phyloP scores from a whole-genome alignment of 257 asterid species.

The Perilla frutescens region DNA sequence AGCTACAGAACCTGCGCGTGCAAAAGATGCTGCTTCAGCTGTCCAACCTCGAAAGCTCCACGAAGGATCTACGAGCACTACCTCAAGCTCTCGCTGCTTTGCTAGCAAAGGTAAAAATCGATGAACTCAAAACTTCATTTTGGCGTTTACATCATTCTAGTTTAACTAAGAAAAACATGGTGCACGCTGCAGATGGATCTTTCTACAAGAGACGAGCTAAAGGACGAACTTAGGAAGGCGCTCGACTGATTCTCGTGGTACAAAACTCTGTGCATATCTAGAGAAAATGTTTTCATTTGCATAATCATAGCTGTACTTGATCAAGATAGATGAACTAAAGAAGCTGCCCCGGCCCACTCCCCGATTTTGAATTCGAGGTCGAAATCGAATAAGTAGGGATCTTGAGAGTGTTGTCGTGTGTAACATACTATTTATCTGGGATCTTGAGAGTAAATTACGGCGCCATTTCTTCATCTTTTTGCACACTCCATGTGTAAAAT shows the following conservation, averaged over 20 bases:
- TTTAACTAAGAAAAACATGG: background rate
- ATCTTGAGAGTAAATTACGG: too few species aligned
- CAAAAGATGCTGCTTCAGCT: conserved; percentile 69
- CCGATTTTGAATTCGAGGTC: too few species aligned
- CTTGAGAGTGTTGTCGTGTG: background rate
- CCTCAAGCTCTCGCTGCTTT: conserved; percentile 84
- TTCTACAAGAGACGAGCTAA: conserved; percentile 58
- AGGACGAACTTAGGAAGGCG: conserved; percentile 61
- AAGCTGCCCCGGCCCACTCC: too few species aligned
- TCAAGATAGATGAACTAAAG: background rate
- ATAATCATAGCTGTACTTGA: background rate
- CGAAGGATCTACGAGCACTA: conserved; percentile 69
- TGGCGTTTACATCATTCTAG: background rate
- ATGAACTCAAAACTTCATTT: background rate
- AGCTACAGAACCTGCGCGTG: conserved; percentile 65
- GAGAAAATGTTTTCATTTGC: background rate
- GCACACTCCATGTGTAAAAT: conserved; percentile 1
- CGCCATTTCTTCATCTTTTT: conserved; percentile 2
- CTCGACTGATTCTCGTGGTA: conserved; percentile 40
- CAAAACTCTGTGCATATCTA: too few species aligned
- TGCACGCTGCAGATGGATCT: conserved; percentile 72
- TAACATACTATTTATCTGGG: too few species aligned
- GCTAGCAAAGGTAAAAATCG: conserved; percentile 62
- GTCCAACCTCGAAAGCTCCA: conserved; percentile 69
- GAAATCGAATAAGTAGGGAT: background rate